phyloP scores from a whole-genome alignment of 2,329 filamentous ascomycete species.

The Stromatinia cepivora region DNA sequence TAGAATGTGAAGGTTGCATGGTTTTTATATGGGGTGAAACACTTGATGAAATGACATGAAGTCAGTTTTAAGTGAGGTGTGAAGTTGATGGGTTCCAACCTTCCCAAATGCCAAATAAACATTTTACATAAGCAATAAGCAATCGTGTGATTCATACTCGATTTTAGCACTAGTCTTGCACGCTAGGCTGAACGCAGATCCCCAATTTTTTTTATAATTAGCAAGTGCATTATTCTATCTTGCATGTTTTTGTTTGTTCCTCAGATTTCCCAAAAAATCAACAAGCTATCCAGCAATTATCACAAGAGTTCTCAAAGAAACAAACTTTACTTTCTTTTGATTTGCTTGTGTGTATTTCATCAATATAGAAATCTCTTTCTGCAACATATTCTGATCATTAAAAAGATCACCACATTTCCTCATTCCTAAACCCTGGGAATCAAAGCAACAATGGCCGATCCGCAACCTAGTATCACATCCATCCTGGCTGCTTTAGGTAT shows the following conservation, averaged over 20 bases:
- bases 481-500: slow-evolving; percentile 53
- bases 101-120: background rate
- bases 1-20: too few species aligned
- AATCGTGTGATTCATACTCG: background rate
- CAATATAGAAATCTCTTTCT: background rate
- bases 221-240: slow-evolving; percentile 11
- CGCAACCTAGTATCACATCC: slow-evolving; percentile 49
- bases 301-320: slow-evolving; percentile 12
- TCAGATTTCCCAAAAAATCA: background rate
- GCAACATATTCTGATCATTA: background rate
- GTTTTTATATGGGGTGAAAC: too few species aligned
- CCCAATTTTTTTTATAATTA: slow-evolving; percentile 7
- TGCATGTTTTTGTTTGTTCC: slow-evolving; percentile 4
- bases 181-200: slow-evolving; percentile 1
- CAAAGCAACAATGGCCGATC: slow-evolving; percentile 45
- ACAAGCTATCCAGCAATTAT: slow-evolving; percentile 4
- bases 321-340: slow-evolving; percentile 11
- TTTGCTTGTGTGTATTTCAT: slow-evolving; percentile 7
- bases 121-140: background rate
- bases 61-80: background rate
- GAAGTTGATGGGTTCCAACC: slow-evolving; percentile 2
- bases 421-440: background rate
- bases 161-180: background rate
- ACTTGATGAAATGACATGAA: background rate
- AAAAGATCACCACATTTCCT: slow-evolving; percentile 9